A percentile compares a stretch with the other conserved stretches of the same genome.
These are phyloP conservation scores for Anacardium occidentale DNA, from an alignment of 345 rosid species.

Conservation along the genomic window DNA sequence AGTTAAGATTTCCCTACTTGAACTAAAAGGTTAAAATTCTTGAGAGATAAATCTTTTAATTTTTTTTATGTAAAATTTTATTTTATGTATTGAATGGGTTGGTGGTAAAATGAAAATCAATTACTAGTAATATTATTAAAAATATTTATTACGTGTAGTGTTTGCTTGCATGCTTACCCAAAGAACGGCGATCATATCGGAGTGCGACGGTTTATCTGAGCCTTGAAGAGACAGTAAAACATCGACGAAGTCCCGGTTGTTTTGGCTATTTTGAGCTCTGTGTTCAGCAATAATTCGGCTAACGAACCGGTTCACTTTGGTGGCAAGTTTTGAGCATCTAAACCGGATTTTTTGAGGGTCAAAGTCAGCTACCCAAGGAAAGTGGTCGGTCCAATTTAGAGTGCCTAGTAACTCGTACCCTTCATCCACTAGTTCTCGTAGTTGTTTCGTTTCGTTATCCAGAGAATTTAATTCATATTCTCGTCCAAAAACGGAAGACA, in stretches of 20 bases:
- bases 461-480: constrained; percentile 40
- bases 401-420: constrained; percentile 64
- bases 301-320: constrained; percentile 65
- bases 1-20: too few species aligned
- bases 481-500: constrained; percentile 70
- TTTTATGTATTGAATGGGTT: too few species aligned
- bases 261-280: constrained; percentile 29
- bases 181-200: constrained; percentile 74
- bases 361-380: constrained; percentile 60
- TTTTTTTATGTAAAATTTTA: too few species aligned
- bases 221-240: constrained; percentile 64
- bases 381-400: constrained; percentile 72
- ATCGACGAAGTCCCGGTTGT: constrained; percentile 59
- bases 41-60: too few species aligned
- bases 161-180: constrained; percentile 49
- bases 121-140: neutral
- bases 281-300: constrained; percentile 52
- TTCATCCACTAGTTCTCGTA: constrained; percentile 57
- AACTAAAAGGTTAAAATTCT: too few species aligned
- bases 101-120: too few species aligned
- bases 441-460: constrained; percentile 37
- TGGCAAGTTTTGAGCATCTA: constrained; percentile 64
- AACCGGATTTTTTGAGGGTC: constrained; percentile 66
- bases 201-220: constrained; percentile 47
- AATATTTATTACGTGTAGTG: too few species aligned